These are phyloP conservation scores for Simplicillium aogashimaense DNA, from an alignment of 2,329 filamentous ascomycete genomes.

Conservation along the genomic window DNA sequence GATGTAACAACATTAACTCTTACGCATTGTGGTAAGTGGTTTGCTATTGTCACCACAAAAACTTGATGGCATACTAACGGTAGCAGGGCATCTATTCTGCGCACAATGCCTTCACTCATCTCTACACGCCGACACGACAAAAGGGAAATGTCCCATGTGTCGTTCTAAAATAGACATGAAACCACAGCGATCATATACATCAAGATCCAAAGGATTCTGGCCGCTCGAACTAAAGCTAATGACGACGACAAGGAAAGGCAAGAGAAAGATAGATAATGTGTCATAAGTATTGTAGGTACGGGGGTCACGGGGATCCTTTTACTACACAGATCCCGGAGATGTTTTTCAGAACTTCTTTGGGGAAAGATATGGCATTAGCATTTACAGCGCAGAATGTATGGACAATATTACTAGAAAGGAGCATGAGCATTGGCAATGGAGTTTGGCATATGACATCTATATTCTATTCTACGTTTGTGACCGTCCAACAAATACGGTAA, in stretches of 20 bases:
- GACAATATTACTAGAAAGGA: too few relatives aligned
- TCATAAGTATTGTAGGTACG: constrained; percentile 10
- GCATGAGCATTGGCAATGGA: too few relatives aligned
- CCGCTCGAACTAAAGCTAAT: constrained; percentile 53
- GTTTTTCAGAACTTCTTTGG: too few relatives aligned
- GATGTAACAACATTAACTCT: constrained; percentile 47
- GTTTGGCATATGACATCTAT: neutral
- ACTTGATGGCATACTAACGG: constrained; percentile 3
- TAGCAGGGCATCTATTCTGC: constrained; percentile 53
- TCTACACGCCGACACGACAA: constrained; percentile 44
- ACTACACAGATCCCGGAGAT: too few relatives aligned
- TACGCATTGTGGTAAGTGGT: constrained; percentile 54
- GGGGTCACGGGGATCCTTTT: too few relatives aligned
- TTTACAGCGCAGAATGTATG: too few relatives aligned
- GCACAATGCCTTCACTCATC: constrained; percentile 52
- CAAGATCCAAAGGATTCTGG: constrained; percentile 43
- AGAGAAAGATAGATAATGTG: constrained; percentile 22
- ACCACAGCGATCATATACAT: constrained; percentile 26
- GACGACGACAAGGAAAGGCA: constrained; percentile 43
- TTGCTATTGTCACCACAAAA: neutral
- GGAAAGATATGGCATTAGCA: too few relatives aligned
- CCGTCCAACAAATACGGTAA: too few relatives aligned
- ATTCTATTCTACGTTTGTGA: constrained; percentile 1
- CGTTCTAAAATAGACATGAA: constrained; percentile 46
- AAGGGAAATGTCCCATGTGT: constrained; percentile 54